phyloP scores from a whole-genome alignment of 179 eudicot species.

The Beta corolliflora region DNA sequence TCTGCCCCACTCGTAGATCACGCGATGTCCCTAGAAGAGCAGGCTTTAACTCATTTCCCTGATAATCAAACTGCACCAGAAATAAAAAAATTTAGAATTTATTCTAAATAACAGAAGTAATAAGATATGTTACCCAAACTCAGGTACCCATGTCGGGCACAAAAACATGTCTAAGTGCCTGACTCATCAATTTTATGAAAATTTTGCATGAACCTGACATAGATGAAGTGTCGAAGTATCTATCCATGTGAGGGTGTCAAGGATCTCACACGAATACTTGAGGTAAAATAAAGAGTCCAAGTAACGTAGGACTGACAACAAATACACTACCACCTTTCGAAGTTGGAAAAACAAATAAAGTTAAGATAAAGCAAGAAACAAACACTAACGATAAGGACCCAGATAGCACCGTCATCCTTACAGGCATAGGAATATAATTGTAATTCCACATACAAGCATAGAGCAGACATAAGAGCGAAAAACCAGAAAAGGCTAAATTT shows the following conservation, averaged over 20 bases:
- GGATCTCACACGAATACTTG: too few species aligned
- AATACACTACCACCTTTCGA: not conserved
- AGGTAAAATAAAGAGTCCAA: too few species aligned
- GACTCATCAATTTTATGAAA: too few species aligned
- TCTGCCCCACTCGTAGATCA: conserved; percentile 76
- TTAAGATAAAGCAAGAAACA: not conserved
- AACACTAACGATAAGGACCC: not conserved
- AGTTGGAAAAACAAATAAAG: not conserved
- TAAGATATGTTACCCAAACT: not conserved
- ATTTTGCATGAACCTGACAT: too few species aligned
- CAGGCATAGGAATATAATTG: not conserved
- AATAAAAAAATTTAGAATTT: not conserved
- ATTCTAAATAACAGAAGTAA: not conserved
- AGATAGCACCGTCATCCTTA: too few species aligned
- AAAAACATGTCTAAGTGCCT: too few species aligned
- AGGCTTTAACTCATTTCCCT: conserved; percentile 63
- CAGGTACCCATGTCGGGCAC: too few species aligned
- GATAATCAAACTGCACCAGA: conserved; percentile 63
- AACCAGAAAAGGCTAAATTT: not conserved
- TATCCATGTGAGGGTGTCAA: too few species aligned
- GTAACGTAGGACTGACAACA: too few species aligned
- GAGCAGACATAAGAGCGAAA: not conserved
- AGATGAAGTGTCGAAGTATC: too few species aligned
- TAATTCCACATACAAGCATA: not conserved
- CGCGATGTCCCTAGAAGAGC: conserved; percentile 68